Percentiles rank a stretch among this genome's conserved stretches.
Conservation (phyloP, 2,329 filamentous ascomycete genomes). For the Ophiocordyceps australis region DNA sequence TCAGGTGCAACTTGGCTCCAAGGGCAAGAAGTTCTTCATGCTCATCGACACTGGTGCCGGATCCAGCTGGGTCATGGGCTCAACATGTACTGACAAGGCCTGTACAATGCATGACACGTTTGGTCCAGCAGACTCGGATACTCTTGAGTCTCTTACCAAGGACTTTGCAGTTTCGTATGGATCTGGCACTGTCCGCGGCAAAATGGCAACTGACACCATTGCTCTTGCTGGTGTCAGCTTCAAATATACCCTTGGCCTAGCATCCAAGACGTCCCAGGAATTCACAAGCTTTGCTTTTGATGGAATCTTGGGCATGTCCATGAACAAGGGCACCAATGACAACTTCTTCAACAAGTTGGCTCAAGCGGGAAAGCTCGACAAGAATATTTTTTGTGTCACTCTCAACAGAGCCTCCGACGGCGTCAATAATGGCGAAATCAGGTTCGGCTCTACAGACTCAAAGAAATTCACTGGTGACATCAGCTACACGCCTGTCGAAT, state of each 20-base stretch:
- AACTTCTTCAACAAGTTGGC: conserved; percentile 50
- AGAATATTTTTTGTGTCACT: conserved; percentile 54
- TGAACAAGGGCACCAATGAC: conserved; percentile 37
- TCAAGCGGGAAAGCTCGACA: conserved; percentile 31
- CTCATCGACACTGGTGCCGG: conserved; percentile 48
- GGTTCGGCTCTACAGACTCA: conserved; percentile 53
- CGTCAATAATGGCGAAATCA: conserved; percentile 55
- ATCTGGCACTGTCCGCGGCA: conserved; percentile 53
- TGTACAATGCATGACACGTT: conserved; percentile 57
- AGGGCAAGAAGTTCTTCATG: conserved; percentile 35
- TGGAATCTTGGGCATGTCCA: conserved; percentile 67
- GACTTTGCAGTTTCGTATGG: conserved; percentile 58
- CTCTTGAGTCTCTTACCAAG: conserved; percentile 32
- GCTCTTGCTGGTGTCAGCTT: conserved; percentile 47
- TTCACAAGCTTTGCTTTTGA: conserved; percentile 72
- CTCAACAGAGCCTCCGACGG: conserved; percentile 50
- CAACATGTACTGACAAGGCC: conserved; percentile 44
- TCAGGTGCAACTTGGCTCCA: conserved; percentile 35
- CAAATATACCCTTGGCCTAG: conserved; percentile 53
- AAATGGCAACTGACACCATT: conserved; percentile 46
- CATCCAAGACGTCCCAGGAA: conserved; percentile 50
- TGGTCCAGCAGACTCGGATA: conserved; percentile 44
- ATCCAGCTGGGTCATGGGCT: conserved; percentile 72
- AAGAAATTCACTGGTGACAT: conserved; percentile 51
- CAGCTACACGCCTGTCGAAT: conserved; percentile 37